Base-by-base conservation (phyloP, 805 yeast species). In the Blastobotrys americana region DNA sequence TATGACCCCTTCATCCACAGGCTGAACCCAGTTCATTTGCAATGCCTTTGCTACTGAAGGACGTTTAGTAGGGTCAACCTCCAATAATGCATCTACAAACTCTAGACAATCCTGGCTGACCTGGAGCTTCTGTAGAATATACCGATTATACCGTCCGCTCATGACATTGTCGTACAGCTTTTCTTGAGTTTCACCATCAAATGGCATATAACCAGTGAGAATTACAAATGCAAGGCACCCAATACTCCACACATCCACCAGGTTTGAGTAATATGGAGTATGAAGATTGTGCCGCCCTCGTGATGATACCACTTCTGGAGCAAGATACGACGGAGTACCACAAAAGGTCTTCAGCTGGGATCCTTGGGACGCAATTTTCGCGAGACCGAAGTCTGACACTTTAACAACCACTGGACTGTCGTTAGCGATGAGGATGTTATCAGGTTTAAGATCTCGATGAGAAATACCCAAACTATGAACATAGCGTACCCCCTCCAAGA, bases 361-460 rank as follows among this genome's bases (percentile, higher is more conserved):
- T 6, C 88, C 83, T 43, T 79, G 80, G 46, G 83, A 93, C 50
- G 88, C 80, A 21, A 87, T 80, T 64, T 93, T 93, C 0, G 98
- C 98, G 37, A 93, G 69, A 0, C 99, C 99, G 66, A 93, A 93
- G 66, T 93, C 99, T 2, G 97, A 85, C 34, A 93, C 84, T 59
- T 93, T 93, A n/a, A 93, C 82, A 15, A 78, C 62, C 3, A 89
- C 93, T 0, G 97, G 97, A 57, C 86, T 93, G 58, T 87, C 95
- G 57, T 80, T 84, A 56, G 86, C 87, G 45, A 93, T 87, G 45
- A 93, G 68, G 9, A 93, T 86, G 63, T 93, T 93, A 61, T 93
- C 99, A 0, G 99, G 99, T 61, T 93, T 93, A 54, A 93, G 68
- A 65, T 93, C 99, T 47, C 99, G 73, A 62, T 93, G 99, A n/a